A percentile compares a stretch with the other conserved stretches of the same genome.
phyloP scores from a whole-genome alignment of 1,284 basidiomycete species.

The Fomes fomentarius region DNA sequence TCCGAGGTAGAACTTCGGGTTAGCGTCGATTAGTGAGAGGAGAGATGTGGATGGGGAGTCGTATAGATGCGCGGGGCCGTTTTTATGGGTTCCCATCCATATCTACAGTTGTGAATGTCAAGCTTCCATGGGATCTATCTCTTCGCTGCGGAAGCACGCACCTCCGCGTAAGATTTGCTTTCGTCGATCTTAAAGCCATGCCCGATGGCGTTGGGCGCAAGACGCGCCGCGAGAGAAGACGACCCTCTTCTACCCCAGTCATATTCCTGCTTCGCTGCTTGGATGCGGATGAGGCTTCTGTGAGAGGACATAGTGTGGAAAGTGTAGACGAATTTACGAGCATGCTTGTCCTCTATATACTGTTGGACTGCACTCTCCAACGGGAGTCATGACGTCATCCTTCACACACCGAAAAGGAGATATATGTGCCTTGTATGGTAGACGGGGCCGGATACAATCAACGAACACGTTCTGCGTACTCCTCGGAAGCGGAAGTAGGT shows the following conservation, averaged over 20 bases:
- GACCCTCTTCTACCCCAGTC: constrained; percentile 72
- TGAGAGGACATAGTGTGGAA: not conserved
- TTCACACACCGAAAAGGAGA: not conserved
- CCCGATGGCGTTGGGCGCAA: constrained; percentile 42
- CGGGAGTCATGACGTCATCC: constrained; percentile 3
- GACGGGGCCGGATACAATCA: too few relatives aligned
- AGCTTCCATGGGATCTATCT: not conserved
- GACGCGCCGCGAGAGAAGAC: constrained; percentile 60
- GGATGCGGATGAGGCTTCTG: constrained; percentile 48
- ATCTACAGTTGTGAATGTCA: constrained; percentile 52
- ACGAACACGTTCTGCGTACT: too few relatives aligned
- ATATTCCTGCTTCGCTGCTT: constrained; percentile 68
- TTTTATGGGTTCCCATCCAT: constrained; percentile 95
- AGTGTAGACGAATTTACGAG: too few relatives aligned
- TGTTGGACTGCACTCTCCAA: too few relatives aligned
- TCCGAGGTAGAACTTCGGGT: constrained; percentile 68
- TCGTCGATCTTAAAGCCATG: constrained; percentile 52
- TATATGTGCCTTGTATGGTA: too few relatives aligned
- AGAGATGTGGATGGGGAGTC: constrained; percentile 74
- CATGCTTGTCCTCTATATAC: too few relatives aligned
- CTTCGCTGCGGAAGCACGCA: constrained; percentile 37
- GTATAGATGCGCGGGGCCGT: constrained; percentile 41
- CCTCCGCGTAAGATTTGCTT: constrained; percentile 64
- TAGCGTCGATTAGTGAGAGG: constrained; percentile 60
- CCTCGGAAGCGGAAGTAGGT: too few relatives aligned